Evolutionary conservation across 352 stramenopile species (phyloP).

Genomic region (Globisporangium alternatum): DNA sequence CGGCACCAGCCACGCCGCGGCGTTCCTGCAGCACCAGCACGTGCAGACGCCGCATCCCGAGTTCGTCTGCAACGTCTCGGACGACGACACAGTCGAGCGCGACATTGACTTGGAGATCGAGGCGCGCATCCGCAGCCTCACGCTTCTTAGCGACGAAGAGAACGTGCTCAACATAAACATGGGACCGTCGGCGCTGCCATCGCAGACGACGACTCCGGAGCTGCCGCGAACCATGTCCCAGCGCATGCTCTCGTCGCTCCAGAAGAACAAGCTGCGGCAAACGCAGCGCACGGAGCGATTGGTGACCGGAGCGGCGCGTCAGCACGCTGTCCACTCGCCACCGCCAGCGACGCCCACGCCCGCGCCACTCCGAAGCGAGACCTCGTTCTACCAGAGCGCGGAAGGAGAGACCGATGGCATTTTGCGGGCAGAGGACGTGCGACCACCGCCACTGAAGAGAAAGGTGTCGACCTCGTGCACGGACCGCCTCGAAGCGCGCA

Average conservation of each 20-base stretch:
- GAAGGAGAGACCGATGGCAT: neutral
- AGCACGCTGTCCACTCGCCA: neutral
- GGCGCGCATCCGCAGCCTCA: slow-evolving; percentile 37
- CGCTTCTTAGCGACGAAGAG: slow-evolving; percentile 21
- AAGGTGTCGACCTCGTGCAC: slow-evolving; percentile 33
- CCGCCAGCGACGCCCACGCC: neutral
- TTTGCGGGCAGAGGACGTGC: slow-evolving; percentile 13
- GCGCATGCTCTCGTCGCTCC: slow-evolving; percentile 55
- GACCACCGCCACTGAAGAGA: slow-evolving; percentile 26
- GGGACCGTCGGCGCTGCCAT: neutral
- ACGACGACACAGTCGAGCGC: slow-evolving; percentile 61
- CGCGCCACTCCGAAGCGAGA: slow-evolving; percentile 14
- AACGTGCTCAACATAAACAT: slow-evolving; percentile 14
- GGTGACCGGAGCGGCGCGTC: slow-evolving; percentile 1
- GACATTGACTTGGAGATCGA: slow-evolving; percentile 78
- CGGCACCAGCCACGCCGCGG: neutral
- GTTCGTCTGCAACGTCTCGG: slow-evolving; percentile 51
- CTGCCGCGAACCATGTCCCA: slow-evolving; percentile 47
- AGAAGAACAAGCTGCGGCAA: slow-evolving; percentile 33
- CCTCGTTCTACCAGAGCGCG: slow-evolving; percentile 9
- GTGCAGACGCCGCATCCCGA: slow-evolving; percentile 17
- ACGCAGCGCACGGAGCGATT: slow-evolving; percentile 10
- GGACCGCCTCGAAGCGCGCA: slow-evolving; percentile 63
- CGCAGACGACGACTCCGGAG: slow-evolving; percentile 8
- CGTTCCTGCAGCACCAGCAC: slow-evolving; percentile 9